phyloP scores from a whole-genome alignment of 345 rosid genomes.

The Eucalyptus guilfoylei region DNA sequence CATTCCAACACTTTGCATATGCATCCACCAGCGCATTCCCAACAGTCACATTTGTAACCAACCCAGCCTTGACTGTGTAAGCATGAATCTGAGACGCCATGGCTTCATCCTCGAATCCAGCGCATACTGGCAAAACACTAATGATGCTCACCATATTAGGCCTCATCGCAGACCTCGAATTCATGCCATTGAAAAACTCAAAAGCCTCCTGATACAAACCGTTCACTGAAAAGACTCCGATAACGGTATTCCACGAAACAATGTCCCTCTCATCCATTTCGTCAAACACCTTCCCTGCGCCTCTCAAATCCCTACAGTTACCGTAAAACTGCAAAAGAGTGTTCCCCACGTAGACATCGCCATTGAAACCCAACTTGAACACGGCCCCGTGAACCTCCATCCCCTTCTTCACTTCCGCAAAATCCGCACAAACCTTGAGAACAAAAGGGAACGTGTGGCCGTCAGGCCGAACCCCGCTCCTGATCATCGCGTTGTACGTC shows the following conservation, averaged over 20 bases:
- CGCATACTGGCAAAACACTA: conserved; percentile 32
- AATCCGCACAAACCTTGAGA: conserved; percentile 28
- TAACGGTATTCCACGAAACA: conserved; percentile 26
- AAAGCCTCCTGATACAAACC: conserved; percentile 19
- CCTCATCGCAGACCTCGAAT: conserved; percentile 7
- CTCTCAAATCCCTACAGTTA: not conserved
- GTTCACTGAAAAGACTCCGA: conserved; percentile 15
- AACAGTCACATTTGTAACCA: conserved; percentile 14
- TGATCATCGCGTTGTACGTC: conserved; percentile 23
- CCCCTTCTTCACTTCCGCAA: conserved; percentile 27
- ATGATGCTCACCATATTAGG: conserved; percentile 25
- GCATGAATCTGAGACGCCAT: conserved; percentile 28
- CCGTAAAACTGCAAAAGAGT: conserved; percentile 29
- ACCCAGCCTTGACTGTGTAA: conserved; percentile 19
- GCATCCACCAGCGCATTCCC: conserved; percentile 38
- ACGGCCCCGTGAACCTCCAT: conserved; percentile 46
- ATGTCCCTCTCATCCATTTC: conserved; percentile 42
- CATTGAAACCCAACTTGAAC: conserved; percentile 34
- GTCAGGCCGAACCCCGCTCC: conserved; percentile 27
- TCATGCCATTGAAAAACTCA: conserved; percentile 13
- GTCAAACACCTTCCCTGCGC: conserved; percentile 18
- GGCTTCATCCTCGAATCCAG: conserved; percentile 4
- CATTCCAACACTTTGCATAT: conserved; percentile 34
- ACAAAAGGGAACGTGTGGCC: conserved; percentile 38
- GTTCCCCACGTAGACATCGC: conserved; percentile 24